phyloP scores from a whole-genome alignment of 805 yeast species.

The Torulaspora gathmanii region DNA sequence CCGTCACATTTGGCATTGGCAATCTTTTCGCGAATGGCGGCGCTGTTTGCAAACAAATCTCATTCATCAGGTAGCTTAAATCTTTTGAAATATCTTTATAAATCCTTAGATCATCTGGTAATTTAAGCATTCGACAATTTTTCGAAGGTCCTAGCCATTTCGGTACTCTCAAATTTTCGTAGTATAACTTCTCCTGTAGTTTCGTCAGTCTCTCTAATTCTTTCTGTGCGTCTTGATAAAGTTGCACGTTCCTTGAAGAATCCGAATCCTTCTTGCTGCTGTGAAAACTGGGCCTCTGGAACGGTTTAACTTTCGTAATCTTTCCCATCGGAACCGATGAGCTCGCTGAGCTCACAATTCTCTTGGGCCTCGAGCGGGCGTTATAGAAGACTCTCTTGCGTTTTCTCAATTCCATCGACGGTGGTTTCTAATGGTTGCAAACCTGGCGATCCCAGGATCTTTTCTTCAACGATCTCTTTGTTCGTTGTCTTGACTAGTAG shows the following conservation, averaged over 20 bases:
- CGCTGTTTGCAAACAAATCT: conserved; percentile 1
- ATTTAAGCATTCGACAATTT: conserved; percentile 18
- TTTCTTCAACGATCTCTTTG: conserved; percentile 1
- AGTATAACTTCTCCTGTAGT: conserved; percentile 18
- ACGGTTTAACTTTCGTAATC: neutral
- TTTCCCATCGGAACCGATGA: neutral
- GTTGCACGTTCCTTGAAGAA: neutral
- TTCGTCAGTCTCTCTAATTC: conserved; percentile 11
- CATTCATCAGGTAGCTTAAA: conserved; percentile 5
- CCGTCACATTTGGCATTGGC: neutral
- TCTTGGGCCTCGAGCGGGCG: neutral
- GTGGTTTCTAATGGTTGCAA: neutral
- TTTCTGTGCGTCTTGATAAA: conserved; percentile 1
- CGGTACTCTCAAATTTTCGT: conserved; percentile 18
- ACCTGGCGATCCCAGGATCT: conserved; percentile 2
- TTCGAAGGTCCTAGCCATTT: conserved; percentile 17
- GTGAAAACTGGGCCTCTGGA: conserved; percentile 5
- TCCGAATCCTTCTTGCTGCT: neutral
- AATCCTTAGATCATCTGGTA: conserved; percentile 15
- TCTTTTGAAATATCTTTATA: conserved; percentile 7
- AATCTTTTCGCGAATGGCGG: neutral
- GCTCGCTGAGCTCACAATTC: neutral
- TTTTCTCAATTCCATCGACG: conserved; percentile 7
- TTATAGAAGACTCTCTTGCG: conserved; percentile 3
- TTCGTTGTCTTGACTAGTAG: conserved; percentile 41